Conservation (phyloP, 1,139 yeast genomes). For the Citeromyces hawaiiensis region DNA sequence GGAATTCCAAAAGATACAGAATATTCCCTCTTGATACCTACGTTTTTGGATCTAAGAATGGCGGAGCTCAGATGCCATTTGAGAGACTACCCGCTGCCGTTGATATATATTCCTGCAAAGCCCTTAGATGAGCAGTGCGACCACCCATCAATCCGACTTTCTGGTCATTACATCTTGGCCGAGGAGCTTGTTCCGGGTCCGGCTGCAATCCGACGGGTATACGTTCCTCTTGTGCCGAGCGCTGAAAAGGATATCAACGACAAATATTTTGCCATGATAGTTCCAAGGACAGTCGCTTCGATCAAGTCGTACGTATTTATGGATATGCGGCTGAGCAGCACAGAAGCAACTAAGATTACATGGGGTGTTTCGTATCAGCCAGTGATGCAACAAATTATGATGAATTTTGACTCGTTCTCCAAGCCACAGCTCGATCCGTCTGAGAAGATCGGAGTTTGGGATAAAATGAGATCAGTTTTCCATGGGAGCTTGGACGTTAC, state of each 20-base stretch:
- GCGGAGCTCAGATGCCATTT: constrained; percentile 45
- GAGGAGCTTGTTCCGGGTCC: constrained; percentile 33
- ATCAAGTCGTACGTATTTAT: constrained; percentile 62
- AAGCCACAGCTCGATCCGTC: constrained; percentile 79
- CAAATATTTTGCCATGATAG: constrained; percentile 40
- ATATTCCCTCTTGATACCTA: constrained; percentile 61
- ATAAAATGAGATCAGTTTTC: constrained; percentile 45
- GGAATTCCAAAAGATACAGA: constrained; percentile 63
- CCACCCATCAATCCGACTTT: constrained; percentile 19
- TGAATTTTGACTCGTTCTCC: constrained; percentile 71
- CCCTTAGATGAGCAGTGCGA: constrained; percentile 5
- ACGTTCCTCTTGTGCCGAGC: constrained; percentile 46
- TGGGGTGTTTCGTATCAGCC: constrained; percentile 87
- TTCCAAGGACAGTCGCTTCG: constrained; percentile 68
- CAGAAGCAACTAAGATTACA: constrained; percentile 51
- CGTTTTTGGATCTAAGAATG: constrained; percentile 32
- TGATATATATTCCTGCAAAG: constrained; percentile 23
- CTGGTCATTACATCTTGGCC: constrained; percentile 40
- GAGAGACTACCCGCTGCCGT: constrained; percentile 56
- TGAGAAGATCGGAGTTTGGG: constrained; percentile 74
- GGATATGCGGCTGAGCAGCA: constrained; percentile 39
- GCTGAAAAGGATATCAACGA: constrained; percentile 21
- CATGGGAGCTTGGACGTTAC: constrained; percentile 38
- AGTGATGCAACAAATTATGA: constrained; percentile 71
- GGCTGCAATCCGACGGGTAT: constrained; percentile 42